A percentile compares a stretch with the other conserved stretches of the same genome.
Conservation (phyloP, 306 rosid genomes). For the Pyrus communis region DNA sequence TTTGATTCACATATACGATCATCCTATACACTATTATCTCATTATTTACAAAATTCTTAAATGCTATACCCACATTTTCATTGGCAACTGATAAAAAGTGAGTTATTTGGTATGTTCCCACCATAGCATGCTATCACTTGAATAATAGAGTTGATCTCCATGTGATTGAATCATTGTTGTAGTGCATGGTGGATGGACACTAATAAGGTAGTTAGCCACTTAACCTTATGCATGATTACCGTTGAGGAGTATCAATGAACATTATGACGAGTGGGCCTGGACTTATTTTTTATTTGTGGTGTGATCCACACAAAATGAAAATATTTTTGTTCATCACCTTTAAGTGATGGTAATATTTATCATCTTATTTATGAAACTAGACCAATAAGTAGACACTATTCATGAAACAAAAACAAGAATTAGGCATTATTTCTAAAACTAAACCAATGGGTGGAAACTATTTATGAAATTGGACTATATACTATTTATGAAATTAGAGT, state of each 20-base stretch:
- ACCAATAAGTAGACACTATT: too few relatives aligned
- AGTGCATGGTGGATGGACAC: background rate
- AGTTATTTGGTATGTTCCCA: background rate
- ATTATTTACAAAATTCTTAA: background rate
- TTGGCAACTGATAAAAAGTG: background rate
- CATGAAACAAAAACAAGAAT: too few relatives aligned
- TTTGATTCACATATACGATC: background rate
- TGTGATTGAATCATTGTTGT: background rate
- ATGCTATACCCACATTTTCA: background rate
- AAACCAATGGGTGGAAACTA: too few relatives aligned
- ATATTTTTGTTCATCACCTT: too few relatives aligned
- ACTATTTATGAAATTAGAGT: too few relatives aligned
- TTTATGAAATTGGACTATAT: too few relatives aligned
- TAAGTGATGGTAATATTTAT: too few relatives aligned
- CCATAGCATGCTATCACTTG: background rate
- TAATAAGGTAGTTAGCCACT: background rate
- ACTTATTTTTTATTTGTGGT: background rate
- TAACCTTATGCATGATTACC: background rate
- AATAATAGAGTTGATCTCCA: background rate
- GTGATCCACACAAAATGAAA: background rate
- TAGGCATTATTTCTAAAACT: too few relatives aligned
- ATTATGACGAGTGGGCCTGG: slow-evolving; percentile 12
- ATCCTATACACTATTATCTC: background rate
- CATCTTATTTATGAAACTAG: too few relatives aligned
- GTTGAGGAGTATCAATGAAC: background rate